These are phyloP conservation scores for Chiua sp. DNA, from an alignment of 1,284 basidiomycete genomes.

Conservation along the genomic window DNA sequence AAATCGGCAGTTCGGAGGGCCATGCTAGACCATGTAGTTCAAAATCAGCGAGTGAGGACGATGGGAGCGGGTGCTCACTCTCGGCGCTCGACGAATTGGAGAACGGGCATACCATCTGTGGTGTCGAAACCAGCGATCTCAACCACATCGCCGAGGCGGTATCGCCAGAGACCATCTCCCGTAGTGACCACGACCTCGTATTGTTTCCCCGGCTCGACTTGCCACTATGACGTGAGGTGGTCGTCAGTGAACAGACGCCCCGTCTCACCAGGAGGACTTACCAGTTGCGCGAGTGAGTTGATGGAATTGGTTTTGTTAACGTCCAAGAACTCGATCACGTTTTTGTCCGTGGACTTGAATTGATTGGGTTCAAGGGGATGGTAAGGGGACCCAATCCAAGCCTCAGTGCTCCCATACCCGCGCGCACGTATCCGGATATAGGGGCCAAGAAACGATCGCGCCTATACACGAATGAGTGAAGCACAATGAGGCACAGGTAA, in stretches of 20 bases:
- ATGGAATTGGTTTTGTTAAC: constrained; percentile 8
- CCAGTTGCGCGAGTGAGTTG: constrained; percentile 8
- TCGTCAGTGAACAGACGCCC: constrained; percentile 3
- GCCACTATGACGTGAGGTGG: constrained; percentile 18
- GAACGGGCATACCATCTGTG: constrained; percentile 21
- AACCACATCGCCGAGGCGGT: constrained; percentile 28
- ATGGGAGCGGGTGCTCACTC: constrained; percentile 4
- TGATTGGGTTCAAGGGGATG: constrained; percentile 10
- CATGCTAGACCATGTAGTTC: constrained; percentile 4
- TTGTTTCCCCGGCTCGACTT: constrained; percentile 16
- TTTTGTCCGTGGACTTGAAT: constrained; percentile 6
- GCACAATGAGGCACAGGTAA: neutral
- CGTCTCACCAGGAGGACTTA: constrained; percentile 5
- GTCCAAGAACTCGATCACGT: constrained; percentile 24
- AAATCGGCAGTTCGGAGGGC: constrained; percentile 16
- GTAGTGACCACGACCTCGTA: constrained; percentile 30
- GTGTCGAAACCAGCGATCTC: constrained; percentile 28
- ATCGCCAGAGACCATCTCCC: constrained; percentile 31
- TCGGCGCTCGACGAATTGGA: constrained; percentile 23
- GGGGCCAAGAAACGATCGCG: constrained; percentile 17
- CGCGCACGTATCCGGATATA: neutral
- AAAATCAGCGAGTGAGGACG: neutral
- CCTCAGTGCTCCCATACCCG: constrained; percentile 9
- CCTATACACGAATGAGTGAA: constrained; percentile 7
- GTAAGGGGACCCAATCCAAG: constrained; percentile 15